Conservation (phyloP, 2,329 filamentous ascomycete species). For the Penicillium sp. region DNA sequence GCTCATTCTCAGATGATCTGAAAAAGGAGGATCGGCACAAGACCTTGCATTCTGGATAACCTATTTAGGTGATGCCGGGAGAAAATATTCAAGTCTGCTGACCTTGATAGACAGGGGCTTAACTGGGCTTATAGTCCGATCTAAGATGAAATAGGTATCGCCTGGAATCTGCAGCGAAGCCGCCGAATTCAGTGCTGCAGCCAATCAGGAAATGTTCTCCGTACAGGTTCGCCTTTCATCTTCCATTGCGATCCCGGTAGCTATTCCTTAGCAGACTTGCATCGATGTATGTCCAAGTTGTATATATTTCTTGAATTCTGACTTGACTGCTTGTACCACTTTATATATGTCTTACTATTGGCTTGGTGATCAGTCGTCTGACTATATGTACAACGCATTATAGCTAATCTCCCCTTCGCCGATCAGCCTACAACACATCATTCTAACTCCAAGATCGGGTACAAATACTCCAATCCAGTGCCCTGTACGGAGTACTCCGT, state of each 20-base stretch:
- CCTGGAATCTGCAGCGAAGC: conserved; percentile 18
- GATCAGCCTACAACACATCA: not conserved
- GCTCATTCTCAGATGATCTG: not conserved
- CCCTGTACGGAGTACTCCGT: no score
- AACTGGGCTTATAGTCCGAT: conserved; percentile 1
- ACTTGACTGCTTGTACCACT: not conserved
- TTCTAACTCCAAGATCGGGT: not conserved
- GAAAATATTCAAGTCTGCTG: conserved; percentile 15
- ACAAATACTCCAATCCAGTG: not conserved
- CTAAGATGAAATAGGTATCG: conserved; percentile 16
- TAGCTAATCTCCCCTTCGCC: not conserved
- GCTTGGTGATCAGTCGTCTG: not conserved
- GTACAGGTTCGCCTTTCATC: not conserved
- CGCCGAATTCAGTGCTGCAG: not conserved
- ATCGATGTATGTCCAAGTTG: not conserved
- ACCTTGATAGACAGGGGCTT: conserved; percentile 12
- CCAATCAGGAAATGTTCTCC: conserved; percentile 8
- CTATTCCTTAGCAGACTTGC: not conserved
- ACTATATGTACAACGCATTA: not conserved
- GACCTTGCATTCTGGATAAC: conserved; percentile 10
- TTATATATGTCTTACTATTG: not conserved
- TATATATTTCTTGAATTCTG: not conserved
- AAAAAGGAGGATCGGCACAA: not conserved
- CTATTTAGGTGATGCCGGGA: conserved; percentile 14
- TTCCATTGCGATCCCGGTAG: not conserved